Evolutionary conservation across 2,329 filamentous ascomycete species (phyloP).

Genomic region (Sordariomycetes sp.): DNA sequence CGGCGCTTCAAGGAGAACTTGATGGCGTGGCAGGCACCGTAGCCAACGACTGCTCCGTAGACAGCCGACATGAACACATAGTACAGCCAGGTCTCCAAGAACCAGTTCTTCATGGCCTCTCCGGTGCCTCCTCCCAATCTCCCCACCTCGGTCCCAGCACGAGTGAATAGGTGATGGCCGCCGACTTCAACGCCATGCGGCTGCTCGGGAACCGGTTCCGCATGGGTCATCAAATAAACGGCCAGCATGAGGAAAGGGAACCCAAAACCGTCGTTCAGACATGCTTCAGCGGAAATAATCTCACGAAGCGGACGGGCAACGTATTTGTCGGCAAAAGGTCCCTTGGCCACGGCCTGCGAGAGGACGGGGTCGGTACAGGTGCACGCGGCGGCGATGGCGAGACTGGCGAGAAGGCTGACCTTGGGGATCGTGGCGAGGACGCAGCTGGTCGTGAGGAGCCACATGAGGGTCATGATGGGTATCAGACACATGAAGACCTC

Average conservation of each 20-base stretch:
- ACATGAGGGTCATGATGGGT: conserved; percentile 54
- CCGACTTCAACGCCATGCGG: conserved; percentile 28
- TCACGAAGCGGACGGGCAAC: conserved; percentile 47
- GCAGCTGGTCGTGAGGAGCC: conserved; percentile 48
- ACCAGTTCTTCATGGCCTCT: conserved; percentile 45
- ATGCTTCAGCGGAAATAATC: conserved; percentile 53
- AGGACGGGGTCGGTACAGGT: conserved; percentile 55
- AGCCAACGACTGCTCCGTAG: conserved; percentile 44
- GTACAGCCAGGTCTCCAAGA: conserved; percentile 51
- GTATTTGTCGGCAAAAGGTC: conserved; percentile 48
- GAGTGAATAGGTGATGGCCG: conserved; percentile 28
- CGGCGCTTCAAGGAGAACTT: conserved; percentile 27
- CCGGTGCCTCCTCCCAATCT: conserved; percentile 41
- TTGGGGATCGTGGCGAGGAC: conserved; percentile 46
- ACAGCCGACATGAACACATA: conserved; percentile 42
- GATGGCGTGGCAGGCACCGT: conserved; percentile 34
- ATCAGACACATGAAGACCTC: conserved; percentile 46
- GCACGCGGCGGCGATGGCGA: conserved; percentile 52
- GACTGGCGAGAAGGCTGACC: conserved; percentile 39
- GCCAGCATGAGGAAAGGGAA: conserved; percentile 38
- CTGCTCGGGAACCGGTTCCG: conserved; percentile 23
- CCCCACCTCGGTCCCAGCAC: conserved; percentile 22
- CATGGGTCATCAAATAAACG: conserved; percentile 34
- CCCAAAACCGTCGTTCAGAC: conserved; percentile 53
- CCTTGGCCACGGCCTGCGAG: conserved; percentile 51